Conservation (phyloP, 192 early-diverging fungal genomes). For the Gonapodya prolifera region DNA sequence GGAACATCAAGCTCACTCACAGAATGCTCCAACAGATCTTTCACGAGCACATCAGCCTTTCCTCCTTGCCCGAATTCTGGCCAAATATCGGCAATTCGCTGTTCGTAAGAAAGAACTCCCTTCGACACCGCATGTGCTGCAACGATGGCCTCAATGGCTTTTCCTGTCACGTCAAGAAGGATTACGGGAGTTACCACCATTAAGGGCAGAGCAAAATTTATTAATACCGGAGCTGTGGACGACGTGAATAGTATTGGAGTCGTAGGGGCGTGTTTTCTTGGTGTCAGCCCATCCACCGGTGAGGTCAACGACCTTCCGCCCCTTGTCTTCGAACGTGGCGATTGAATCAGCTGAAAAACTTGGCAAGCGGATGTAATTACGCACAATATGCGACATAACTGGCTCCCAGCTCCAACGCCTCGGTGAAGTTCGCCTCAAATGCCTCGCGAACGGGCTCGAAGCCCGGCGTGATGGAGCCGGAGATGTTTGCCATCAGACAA, state of each 20-base stretch:
- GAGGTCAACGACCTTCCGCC: constrained; percentile 3
- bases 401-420: too few species aligned
- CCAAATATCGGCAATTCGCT: background rate
- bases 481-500: too few species aligned
- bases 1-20: background rate
- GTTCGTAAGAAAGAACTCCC: background rate
- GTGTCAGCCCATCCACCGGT: background rate
- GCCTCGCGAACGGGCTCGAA: too few species aligned
- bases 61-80: background rate
- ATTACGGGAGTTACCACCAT: too few species aligned
- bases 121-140: background rate
- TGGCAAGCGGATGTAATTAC: too few species aligned
- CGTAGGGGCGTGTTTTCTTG: background rate
- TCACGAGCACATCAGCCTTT: background rate
- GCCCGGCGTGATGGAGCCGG: too few species aligned
- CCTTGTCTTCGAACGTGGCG: background rate
- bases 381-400: too few species aligned
- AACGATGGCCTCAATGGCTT: background rate
- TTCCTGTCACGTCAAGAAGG: too few species aligned
- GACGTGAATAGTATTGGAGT: background rate
- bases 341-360: too few species aligned
- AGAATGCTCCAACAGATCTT: background rate
- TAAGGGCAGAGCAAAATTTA: too few species aligned
- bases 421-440: too few species aligned
- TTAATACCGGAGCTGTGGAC: too few species aligned